Percentiles rank a stretch among this genome's conserved stretches.
phyloP scores from a whole-genome alignment of 106 monocot genomes.

The Dactylorhiza incarnata region DNA sequence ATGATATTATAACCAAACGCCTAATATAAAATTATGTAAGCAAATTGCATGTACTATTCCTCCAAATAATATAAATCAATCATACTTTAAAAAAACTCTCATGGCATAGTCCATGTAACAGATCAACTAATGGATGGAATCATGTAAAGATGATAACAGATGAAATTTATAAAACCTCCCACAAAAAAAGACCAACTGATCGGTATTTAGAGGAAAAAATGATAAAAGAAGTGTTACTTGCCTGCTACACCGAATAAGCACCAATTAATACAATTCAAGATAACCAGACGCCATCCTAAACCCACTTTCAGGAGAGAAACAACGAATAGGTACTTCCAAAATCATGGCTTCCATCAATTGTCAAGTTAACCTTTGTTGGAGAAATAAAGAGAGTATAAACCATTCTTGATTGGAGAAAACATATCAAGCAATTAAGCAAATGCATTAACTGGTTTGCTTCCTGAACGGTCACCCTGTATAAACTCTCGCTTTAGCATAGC shows the following conservation, averaged over 20 bases:
- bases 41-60: too few species aligned
- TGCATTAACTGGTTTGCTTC: not conserved
- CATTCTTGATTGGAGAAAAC: too few species aligned
- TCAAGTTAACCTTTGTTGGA: too few species aligned
- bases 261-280: not conserved
- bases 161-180: not conserved
- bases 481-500: conserved; percentile 8
- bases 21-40: too few species aligned
- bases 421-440: too few species aligned
- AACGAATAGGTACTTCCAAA: not conserved
- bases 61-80: too few species aligned
- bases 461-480: not conserved
- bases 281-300: not conserved
- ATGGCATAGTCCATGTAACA: not conserved
- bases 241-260: conserved; percentile 5
- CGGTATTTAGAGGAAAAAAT: not conserved
- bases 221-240: not conserved
- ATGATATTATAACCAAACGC: too few species aligned
- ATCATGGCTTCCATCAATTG: not conserved
- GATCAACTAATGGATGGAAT: not conserved
- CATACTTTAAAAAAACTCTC: not conserved
- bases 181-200: not conserved
- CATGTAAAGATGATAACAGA: not conserved
- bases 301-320: not conserved
- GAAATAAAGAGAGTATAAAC: too few species aligned